These are phyloP conservation scores for Trichoderma afroharzianum DNA, from an alignment of 2,329 filamentous ascomycete species.

Conservation along the genomic window DNA sequence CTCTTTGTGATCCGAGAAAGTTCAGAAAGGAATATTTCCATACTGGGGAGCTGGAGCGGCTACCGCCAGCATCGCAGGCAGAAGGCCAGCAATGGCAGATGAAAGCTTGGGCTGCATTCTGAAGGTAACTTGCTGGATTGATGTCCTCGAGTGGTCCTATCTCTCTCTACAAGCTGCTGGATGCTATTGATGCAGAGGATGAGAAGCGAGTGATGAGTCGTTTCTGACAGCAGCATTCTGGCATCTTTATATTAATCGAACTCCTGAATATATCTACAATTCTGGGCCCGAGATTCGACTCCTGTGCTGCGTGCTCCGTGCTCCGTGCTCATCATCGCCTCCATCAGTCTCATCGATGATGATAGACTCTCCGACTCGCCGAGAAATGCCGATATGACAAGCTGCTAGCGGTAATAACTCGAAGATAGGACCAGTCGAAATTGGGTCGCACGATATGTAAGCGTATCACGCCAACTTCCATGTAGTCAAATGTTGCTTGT, in stretches of 20 bases:
- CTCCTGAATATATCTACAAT: neutral
- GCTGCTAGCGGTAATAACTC: neutral
- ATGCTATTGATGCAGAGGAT: neutral
- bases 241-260: neutral
- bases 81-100: neutral
- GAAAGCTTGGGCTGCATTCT: slow-evolving; percentile 15
- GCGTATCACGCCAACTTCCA: neutral
- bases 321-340: neutral
- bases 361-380: neutral
- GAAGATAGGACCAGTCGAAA: neutral
- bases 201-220: neutral
- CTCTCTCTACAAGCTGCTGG: neutral
- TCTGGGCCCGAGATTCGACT: neutral
- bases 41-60: slow-evolving; percentile 16
- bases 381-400: neutral
- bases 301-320: neutral
- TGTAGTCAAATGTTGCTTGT: neutral
- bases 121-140: neutral
- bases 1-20: neutral
- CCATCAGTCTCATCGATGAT: neutral
- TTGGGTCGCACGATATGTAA: neutral
- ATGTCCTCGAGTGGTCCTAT: neutral
- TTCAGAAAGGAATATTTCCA: neutral
- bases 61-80: slow-evolving; percentile 12
- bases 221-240: neutral